phyloP scores from a whole-genome alignment of 225 moss, liverwort and hornwort genomes.

The Physcomitrellopsis africana region DNA sequence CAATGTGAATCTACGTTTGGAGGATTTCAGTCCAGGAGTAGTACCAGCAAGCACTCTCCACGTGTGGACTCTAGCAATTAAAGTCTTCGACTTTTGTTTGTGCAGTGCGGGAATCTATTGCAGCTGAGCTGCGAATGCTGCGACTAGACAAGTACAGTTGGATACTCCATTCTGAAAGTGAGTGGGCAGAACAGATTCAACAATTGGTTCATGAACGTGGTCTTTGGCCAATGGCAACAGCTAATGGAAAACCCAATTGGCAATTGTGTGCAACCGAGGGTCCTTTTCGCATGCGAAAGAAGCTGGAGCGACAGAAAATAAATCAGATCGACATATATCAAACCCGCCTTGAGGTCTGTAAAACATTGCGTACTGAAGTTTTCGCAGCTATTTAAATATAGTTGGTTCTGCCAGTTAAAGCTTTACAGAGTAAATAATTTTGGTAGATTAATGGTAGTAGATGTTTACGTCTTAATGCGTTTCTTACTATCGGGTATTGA shows the following conservation, averaged over 20 bases:
- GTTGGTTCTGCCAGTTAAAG: background rate
- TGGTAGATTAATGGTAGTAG: constrained; percentile 9
- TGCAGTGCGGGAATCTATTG: constrained; percentile 87
- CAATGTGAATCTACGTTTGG: background rate
- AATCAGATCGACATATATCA: constrained; percentile 60
- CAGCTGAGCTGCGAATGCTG: constrained; percentile 80
- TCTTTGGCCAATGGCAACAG: constrained; percentile 78
- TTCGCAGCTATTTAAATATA: background rate
- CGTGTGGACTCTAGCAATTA: constrained; percentile 25
- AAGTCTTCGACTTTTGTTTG: constrained; percentile 42
- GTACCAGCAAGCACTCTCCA: background rate
- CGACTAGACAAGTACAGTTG: constrained; percentile 98
- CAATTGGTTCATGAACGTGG: constrained; percentile 96
- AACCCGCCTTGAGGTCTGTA: constrained; percentile 53
- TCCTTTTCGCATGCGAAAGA: constrained; percentile 99
- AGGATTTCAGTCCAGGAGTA: background rate
- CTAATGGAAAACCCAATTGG: constrained; percentile 76
- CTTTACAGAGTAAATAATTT: background rate
- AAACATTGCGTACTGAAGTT: background rate
- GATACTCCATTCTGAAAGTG: constrained; percentile 97
- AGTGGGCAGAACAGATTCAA: constrained; percentile 89
- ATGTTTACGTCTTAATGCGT: constrained; percentile 4
- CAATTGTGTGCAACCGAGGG: constrained; percentile 94
- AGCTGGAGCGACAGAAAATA: constrained; percentile 85
- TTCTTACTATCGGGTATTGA: constrained; percentile 23